Evolutionary conservation across 1,284 basidiomycete species (phyloP), one percentile per base, ranked within the genome.

Genomic region (Boletus sp.): DNA sequence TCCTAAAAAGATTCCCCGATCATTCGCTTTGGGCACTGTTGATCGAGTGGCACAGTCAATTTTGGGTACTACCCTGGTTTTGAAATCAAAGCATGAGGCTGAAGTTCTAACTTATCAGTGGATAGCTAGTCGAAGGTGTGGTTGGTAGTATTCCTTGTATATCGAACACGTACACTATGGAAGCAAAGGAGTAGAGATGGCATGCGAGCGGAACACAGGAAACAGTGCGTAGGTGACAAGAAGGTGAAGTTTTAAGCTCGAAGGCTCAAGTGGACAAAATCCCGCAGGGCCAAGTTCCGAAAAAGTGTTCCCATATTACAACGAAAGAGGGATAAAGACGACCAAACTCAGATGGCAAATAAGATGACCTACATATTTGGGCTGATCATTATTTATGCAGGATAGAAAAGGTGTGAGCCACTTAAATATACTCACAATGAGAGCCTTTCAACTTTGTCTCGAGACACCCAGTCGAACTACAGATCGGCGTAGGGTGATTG

Each of bases 61-160:
- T 19, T 43, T 22, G 22, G 2, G 3, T n/a, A 12, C 23, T 5
- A 19, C 16, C 20, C 12, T 10, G 9, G 9, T 26, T 17, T 14
- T 26, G 27, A 44, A 46, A 48, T 48, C 3, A 30, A 45, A 30
- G 16, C 46, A 48, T 27, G 34, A 32, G 22, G 37, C 12, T 17
- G 36, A 32, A 32, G 12, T 32, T 32, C 30, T 8, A 30, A 30
- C 29, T 22, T 25, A 38, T 38, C n/a, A 38, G 37, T 9, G 3
- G 34, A 8, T 26, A 26, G 9, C 9, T 26, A n/a, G 13, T 13
- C 14, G 14, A n/a, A 13, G 14, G 12, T 30, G 14, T n/a, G 12
- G 9, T 8, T 10, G 29, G 7, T n/a, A 34, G 33, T 34, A 17
- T 4, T 16, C 16, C 3, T 17, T 34, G 2, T 17, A 17, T 10